Evolutionary conservation across 176 grass and related monocot genomes (phyloP).

Genomic region (Oryza punctata): DNA sequence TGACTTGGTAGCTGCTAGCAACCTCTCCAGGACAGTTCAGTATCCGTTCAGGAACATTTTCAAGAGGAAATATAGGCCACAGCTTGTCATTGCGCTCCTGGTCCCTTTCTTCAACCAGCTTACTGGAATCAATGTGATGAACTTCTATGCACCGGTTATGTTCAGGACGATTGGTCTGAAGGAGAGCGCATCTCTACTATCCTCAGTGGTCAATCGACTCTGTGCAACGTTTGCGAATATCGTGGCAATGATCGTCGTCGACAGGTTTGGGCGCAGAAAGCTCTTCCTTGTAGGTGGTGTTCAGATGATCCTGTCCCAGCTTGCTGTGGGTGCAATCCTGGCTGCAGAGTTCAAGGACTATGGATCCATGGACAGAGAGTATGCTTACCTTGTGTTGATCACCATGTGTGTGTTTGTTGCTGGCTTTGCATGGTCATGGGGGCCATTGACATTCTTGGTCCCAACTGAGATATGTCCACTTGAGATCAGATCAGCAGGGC

Average conservation of each 20-base stretch:
- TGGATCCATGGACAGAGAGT: constrained; percentile 50
- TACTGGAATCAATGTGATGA: constrained; percentile 78
- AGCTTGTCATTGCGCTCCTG: constrained; percentile 64
- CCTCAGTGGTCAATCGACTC: constrained; percentile 56
- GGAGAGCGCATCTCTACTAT: constrained; percentile 54
- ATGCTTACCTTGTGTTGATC: constrained; percentile 59
- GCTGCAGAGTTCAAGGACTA: constrained; percentile 66
- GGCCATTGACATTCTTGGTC: constrained; percentile 68
- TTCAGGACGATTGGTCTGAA: constrained; percentile 70
- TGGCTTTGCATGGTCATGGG: constrained; percentile 83
- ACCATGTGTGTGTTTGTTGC: constrained; percentile 66
- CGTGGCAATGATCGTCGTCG: constrained; percentile 60
- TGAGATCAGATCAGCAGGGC: constrained; percentile 75
- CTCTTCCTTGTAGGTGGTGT: constrained; percentile 60
- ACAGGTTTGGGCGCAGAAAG: constrained; percentile 65
- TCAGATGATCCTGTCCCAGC: constrained; percentile 75
- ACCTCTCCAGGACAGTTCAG: constrained; percentile 35
- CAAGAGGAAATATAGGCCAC: constrained; percentile 71
- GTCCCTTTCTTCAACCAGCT: constrained; percentile 75
- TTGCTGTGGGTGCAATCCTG: constrained; percentile 54
- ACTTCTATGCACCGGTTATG: constrained; percentile 70
- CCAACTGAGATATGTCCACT: constrained; percentile 70
- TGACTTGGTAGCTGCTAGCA: constrained; percentile 67
- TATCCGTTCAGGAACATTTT: constrained; percentile 61
- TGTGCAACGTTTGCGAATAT: constrained; percentile 65